phyloP scores from a whole-genome alignment of 2,329 filamentous ascomycete species.

The Fusarium foetens region DNA sequence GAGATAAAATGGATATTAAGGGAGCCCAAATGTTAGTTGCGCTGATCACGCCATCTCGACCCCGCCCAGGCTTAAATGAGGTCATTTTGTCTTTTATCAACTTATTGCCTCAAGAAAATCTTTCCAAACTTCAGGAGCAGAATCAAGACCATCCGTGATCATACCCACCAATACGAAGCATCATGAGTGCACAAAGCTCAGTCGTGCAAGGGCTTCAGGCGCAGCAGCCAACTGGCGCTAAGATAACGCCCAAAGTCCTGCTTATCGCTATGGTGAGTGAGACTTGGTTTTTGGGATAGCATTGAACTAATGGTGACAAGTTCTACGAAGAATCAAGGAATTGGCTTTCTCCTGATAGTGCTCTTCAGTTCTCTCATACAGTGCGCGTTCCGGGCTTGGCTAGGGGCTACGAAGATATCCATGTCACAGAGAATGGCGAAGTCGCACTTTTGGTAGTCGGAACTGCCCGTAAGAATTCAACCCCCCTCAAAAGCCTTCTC shows the following conservation, averaged over 20 bases:
- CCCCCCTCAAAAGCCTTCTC: accelerated
- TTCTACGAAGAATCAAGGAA: constrained; percentile 27
- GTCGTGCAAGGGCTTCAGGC: neutral
- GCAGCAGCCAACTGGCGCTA: neutral
- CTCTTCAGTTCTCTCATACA: constrained; percentile 19
- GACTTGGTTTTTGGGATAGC: accelerated
- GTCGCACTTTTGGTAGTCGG: constrained; percentile 26
- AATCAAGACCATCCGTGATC: accelerated
- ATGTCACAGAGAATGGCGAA: constrained; percentile 11
- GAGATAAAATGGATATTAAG: neutral
- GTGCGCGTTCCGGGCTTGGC: constrained; percentile 23
- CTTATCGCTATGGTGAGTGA: constrained; percentile 25
- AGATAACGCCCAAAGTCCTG: constrained; percentile 18
- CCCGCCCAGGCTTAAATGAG: constrained; percentile 8
- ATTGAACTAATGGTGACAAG: neutral
- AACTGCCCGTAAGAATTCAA: constrained; percentile 3
- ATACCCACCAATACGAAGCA: neutral
- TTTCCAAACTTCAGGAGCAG: neutral
- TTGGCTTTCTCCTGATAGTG: constrained; percentile 17
- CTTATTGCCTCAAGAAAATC: constrained; percentile 2
- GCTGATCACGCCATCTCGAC: constrained; percentile 26
- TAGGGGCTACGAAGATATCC: constrained; percentile 21
- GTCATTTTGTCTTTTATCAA: neutral
- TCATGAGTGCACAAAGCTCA: neutral
- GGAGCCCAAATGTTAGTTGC: neutral